Evolutionary conservation across 1,139 yeast species (phyloP).

Genomic region (Zhuliangozyma blackwelliae): DNA sequence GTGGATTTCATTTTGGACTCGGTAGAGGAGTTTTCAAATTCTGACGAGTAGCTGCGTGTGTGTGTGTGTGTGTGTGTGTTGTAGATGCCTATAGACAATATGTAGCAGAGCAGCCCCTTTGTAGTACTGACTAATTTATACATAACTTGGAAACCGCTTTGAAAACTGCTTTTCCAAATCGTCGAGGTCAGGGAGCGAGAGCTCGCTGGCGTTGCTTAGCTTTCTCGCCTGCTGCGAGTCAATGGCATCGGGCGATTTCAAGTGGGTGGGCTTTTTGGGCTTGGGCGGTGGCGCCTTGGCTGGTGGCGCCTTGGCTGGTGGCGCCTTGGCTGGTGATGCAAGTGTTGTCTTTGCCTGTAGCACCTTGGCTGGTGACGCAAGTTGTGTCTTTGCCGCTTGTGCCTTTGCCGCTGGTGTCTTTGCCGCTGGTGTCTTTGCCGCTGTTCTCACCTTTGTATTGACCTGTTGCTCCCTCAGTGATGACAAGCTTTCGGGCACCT

Average conservation of each 20-base stretch:
- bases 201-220: constrained; percentile 37
- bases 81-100: background rate
- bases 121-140: constrained; percentile 7
- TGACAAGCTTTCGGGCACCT: constrained; percentile 28
- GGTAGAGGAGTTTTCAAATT: constrained; percentile 46
- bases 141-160: constrained; percentile 52
- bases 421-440: background rate
- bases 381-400: too few species aligned
- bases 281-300: constrained; percentile 53
- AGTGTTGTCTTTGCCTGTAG: too few species aligned
- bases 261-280: constrained; percentile 56
- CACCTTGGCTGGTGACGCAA: background rate
- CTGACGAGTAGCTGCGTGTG: constrained; percentile 12
- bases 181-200: constrained; percentile 51
- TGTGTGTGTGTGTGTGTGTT: too few species aligned
- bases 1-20: constrained; percentile 79
- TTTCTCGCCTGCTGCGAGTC: constrained; percentile 18
- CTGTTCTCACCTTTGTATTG: background rate
- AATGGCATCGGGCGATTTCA: constrained; percentile 32
- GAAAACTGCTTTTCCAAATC: constrained; percentile 53
- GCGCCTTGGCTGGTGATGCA: constrained; percentile 48
- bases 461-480: constrained; percentile 7
- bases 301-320: constrained; percentile 55
- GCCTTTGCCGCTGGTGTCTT: too few species aligned
- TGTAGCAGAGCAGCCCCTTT: constrained; percentile 13